phyloP scores from a whole-genome alignment of 2,329 filamentous ascomycete species.

The Hypoxylon rubiginosum region DNA sequence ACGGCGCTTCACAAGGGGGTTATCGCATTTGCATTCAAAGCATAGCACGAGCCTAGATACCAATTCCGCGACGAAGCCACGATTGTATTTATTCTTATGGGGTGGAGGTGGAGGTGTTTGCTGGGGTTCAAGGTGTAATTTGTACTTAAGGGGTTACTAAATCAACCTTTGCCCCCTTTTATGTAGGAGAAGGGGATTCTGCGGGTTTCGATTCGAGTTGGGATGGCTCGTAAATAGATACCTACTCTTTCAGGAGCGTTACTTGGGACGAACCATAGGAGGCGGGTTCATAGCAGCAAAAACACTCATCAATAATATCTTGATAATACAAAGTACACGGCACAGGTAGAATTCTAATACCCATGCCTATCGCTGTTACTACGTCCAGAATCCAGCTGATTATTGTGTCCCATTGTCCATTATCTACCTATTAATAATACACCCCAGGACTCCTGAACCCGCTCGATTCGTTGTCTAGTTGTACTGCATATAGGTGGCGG shows the following conservation, averaged over 20 bases:
- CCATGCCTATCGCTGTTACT: conserved; percentile 7
- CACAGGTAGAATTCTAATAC: conserved; percentile 1
- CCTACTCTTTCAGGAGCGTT: background rate
- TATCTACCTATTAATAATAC: conserved; percentile 38
- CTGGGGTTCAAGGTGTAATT: conserved; percentile 1
- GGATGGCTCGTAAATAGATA: conserved; percentile 13
- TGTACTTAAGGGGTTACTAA: conserved; percentile 13
- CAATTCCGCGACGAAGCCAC: conserved; percentile 5
- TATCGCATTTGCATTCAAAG: conserved; percentile 20
- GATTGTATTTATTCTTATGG: conserved; percentile 4
- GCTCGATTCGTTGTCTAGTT: conserved; percentile 72
- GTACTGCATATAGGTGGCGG: conserved; percentile 98
- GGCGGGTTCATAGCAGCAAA: background rate
- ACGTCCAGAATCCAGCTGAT: conserved; percentile 14
- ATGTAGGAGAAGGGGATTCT: background rate
- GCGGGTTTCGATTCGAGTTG: background rate
- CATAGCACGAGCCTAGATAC: conserved; percentile 31
- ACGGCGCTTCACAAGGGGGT: conserved; percentile 13
- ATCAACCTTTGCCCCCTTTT: too few species aligned
- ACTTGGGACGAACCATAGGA: conserved; percentile 5
- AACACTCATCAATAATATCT: background rate
- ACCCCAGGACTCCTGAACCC: background rate
- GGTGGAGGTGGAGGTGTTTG: background rate
- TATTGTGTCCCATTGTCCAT: conserved; percentile 15
- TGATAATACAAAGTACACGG: background rate